phyloP scores from a whole-genome alignment of 2,329 filamentous ascomycete genomes.

The Cytospora schulzeri region DNA sequence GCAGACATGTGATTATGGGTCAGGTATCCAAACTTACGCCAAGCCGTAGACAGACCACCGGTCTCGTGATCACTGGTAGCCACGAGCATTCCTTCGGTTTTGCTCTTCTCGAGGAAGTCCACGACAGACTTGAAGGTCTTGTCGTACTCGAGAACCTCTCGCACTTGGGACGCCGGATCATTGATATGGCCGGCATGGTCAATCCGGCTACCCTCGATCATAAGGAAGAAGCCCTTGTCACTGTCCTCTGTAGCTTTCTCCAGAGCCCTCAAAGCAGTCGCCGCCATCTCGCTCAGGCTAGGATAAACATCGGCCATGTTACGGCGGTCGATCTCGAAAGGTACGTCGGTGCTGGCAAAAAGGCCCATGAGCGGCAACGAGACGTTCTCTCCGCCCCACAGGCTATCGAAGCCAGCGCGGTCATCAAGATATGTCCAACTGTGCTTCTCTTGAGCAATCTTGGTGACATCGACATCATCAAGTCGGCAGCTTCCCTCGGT shows the following conservation, averaged over 20 bases:
- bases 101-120: slow-evolving; percentile 77
- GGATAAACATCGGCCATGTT: slow-evolving; percentile 80
- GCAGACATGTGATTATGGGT: not conserved
- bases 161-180: slow-evolving; percentile 80
- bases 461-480: slow-evolving; percentile 76
- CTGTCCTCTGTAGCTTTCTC: slow-evolving; percentile 79
- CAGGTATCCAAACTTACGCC: slow-evolving; percentile 55
- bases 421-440: slow-evolving; percentile 79
- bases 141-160: slow-evolving; percentile 96
- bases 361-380: slow-evolving; percentile 84
- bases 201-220: slow-evolving; percentile 96
- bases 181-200: slow-evolving; percentile 92
- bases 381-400: slow-evolving; percentile 67
- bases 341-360: slow-evolving; percentile 80
- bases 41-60: slow-evolving; percentile 79
- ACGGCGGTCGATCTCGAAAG: slow-evolving; percentile 89
- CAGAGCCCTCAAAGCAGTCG: slow-evolving; percentile 76
- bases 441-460: slow-evolving; percentile 70
- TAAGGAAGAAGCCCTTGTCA: slow-evolving; percentile 94
- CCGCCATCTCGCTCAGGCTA: slow-evolving; percentile 87
- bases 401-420: slow-evolving; percentile 73
- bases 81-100: slow-evolving; percentile 78
- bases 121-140: slow-evolving; percentile 79
- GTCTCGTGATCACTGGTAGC: slow-evolving; percentile 96
- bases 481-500: slow-evolving; percentile 78